Conservation (phyloP, 73 alveolate genomes). For the Tetrahymena malaccensis region DNA sequence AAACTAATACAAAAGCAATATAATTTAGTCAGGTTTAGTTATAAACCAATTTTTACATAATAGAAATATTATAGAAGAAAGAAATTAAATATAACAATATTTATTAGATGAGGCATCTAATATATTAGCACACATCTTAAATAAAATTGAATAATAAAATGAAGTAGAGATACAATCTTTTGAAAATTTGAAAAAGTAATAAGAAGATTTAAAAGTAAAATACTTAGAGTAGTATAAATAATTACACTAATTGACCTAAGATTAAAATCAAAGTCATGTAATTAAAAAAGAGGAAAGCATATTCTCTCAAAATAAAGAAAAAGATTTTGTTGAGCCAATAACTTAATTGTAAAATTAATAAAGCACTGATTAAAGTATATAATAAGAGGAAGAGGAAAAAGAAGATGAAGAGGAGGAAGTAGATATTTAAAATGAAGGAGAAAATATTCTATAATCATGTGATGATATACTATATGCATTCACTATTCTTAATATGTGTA, state of each 20-base stretch:
- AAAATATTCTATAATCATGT: background rate
- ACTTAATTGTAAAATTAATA: too few relatives aligned
- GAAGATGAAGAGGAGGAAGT: background rate
- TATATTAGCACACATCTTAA: background rate
- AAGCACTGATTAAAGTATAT: background rate
- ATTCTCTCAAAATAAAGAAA: too few relatives aligned
- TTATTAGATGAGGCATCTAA: background rate
- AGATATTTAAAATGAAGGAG: background rate
- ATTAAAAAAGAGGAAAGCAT: too few relatives aligned
- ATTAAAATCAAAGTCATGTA: too few relatives aligned
- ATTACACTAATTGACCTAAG: too few relatives aligned
- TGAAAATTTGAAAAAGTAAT: background rate
- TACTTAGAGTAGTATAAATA: background rate
- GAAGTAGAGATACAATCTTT: background rate
- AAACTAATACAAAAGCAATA: background rate
- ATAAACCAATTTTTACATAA: background rate
- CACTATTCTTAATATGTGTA: background rate
- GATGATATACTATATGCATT: background rate
- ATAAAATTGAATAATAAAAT: too few relatives aligned
- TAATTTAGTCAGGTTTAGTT: background rate
- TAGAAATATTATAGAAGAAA: background rate
- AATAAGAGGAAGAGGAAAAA: background rate
- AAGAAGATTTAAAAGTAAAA: too few relatives aligned
- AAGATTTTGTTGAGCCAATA: too few relatives aligned
- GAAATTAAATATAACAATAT: background rate